Conservation (phyloP, 2,329 filamentous ascomycete species). For the Colletotrichum scovillei region DNA sequence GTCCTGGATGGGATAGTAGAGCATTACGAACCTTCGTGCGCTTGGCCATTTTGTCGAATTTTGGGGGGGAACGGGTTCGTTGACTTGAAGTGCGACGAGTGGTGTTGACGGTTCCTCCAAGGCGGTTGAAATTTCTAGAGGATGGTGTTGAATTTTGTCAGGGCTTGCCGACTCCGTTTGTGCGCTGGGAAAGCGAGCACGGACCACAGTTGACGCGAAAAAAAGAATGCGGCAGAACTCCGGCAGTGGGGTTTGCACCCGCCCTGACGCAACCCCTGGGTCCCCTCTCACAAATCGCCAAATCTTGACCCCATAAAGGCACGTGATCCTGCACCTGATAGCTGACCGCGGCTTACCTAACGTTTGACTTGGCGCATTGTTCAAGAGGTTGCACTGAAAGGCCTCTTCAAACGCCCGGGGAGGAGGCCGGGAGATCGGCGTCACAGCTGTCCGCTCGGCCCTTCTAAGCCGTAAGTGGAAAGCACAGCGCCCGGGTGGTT, state of each 20-base stretch:
- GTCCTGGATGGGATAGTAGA: slow-evolving; percentile 8
- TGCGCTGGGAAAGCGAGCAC: slow-evolving; percentile 19
- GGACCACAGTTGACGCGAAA: slow-evolving; percentile 29
- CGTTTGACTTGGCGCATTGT: neutral
- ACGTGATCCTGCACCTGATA: slow-evolving; percentile 2
- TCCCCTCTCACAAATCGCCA: neutral
- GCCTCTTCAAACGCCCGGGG: slow-evolving; percentile 13
- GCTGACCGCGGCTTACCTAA: neutral
- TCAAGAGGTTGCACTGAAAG: slow-evolving; percentile 12
- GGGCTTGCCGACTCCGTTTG: slow-evolving; percentile 38
- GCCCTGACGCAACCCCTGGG: slow-evolving; percentile 9
- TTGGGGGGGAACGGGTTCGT: slow-evolving; percentile 40
- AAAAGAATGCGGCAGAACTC: slow-evolving; percentile 30
- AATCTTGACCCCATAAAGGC: neutral
- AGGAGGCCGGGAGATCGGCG: slow-evolving; percentile 28
- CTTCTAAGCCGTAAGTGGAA: slow-evolving; percentile 24
- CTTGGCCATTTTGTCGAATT: slow-evolving; percentile 84
- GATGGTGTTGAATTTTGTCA: slow-evolving; percentile 51
- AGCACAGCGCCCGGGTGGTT: slow-evolving; percentile 22
- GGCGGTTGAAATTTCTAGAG: slow-evolving; percentile 46
- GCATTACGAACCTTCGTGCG: slow-evolving; percentile 70
- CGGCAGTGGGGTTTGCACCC: slow-evolving; percentile 2
- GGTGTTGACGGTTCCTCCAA: slow-evolving; percentile 42
- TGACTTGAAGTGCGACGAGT: slow-evolving; percentile 36
- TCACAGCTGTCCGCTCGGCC: slow-evolving; percentile 31